Conservation (phyloP, 2,329 filamentous ascomycete species). For the Albifimbria verrucaria region DNA sequence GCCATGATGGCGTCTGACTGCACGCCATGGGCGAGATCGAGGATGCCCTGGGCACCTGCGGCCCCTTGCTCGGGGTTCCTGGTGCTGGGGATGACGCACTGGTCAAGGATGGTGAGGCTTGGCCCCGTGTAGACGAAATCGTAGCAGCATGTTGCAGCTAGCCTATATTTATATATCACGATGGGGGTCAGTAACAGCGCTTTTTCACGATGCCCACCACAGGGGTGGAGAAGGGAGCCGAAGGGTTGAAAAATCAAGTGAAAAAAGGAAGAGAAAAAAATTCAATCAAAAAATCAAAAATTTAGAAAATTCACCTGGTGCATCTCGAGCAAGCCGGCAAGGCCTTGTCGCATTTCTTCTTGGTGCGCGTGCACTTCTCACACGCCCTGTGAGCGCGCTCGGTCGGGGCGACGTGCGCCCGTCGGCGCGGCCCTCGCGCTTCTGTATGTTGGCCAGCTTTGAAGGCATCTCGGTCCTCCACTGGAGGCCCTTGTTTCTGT, state of each 20-base stretch:
- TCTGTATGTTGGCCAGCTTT: neutral
- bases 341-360: slow-evolving; percentile 36
- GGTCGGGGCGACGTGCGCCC: slow-evolving; percentile 3
- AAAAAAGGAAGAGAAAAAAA: neutral
- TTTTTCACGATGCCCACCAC: too few relatives aligned
- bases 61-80: slow-evolving; percentile 7
- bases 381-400: slow-evolving; percentile 32
- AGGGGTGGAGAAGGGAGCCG: neutral
- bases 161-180: slow-evolving; percentile 9
- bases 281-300: neutral
- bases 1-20: slow-evolving; percentile 35
- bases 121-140: slow-evolving; percentile 34
- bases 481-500: too few relatives aligned
- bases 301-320: slow-evolving; percentile 23
- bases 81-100: slow-evolving; percentile 17
- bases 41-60: slow-evolving; percentile 7
- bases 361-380: slow-evolving; percentile 34
- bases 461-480: neutral
- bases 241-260: neutral
- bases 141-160: slow-evolving; percentile 29
- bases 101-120: slow-evolving; percentile 27
- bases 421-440: neutral
- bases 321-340: slow-evolving; percentile 31
- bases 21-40: slow-evolving; percentile 29
- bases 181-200: too few relatives aligned